A percentile compares a stretch with the other conserved stretches of the same genome.
Evolutionary conservation across 2,329 filamentous ascomycete species (phyloP).

Genomic region (Chaetomium strumarium): DNA sequence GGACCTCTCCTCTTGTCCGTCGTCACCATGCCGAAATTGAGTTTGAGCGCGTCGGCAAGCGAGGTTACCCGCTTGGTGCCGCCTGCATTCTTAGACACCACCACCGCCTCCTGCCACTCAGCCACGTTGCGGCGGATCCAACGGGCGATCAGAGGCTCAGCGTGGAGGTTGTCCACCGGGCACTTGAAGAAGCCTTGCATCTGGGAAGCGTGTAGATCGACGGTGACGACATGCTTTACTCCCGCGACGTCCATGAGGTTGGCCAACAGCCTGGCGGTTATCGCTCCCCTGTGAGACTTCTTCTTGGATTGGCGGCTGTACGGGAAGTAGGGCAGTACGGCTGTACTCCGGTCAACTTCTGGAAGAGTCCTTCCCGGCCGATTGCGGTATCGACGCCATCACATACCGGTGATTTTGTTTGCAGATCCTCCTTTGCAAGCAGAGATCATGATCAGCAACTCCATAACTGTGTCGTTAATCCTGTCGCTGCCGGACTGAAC

Average conservation of each 20-base stretch:
- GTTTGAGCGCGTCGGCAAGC: slow-evolving; percentile 87
- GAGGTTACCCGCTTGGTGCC: slow-evolving; percentile 97
- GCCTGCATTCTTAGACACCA: slow-evolving; percentile 96
- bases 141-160: slow-evolving; percentile 87
- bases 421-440: slow-evolving; percentile 97
- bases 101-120: slow-evolving; percentile 85
- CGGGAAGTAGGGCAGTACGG: slow-evolving; percentile 92
- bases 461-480: slow-evolving; percentile 99
- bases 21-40: slow-evolving; percentile 96
- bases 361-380: not conserved
- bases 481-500: slow-evolving; percentile 92
- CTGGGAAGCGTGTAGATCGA: slow-evolving; percentile 94
- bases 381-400: slow-evolving; percentile 15
- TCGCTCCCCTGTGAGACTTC: slow-evolving; percentile 92
- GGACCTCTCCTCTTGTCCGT: slow-evolving; percentile 65
- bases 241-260: slow-evolving; percentile 91
- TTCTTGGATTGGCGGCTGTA: slow-evolving; percentile 99
- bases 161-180: slow-evolving; percentile 94
- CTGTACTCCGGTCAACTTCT: slow-evolving; percentile 37
- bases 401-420: slow-evolving; percentile 88
- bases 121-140: slow-evolving; percentile 90
- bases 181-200: slow-evolving; percentile 99
- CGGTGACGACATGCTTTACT: slow-evolving; percentile 94
- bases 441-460: slow-evolving; percentile 97
- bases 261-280: slow-evolving; percentile 94